Percentiles rank a stretch among this genome's conserved stretches.
Conservation (phyloP, 371 early-diverging fungal species). For the Apophysomyces elegans region DNA sequence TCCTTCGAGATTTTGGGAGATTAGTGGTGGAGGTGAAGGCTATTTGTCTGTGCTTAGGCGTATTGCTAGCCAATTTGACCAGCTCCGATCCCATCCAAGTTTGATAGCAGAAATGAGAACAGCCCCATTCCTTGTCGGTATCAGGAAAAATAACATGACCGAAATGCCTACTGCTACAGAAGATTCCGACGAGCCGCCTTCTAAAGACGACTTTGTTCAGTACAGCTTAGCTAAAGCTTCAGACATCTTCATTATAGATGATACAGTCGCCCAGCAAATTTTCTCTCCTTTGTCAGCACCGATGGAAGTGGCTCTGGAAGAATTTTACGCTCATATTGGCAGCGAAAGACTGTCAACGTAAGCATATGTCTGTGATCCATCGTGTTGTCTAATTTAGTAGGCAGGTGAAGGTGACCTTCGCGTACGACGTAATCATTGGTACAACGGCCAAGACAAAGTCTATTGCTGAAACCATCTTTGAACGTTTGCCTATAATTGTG, state of each 20-base stretch:
- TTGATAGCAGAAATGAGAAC: slow-evolving; percentile 66
- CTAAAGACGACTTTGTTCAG: slow-evolving; percentile 51
- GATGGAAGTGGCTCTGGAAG: slow-evolving; percentile 67
- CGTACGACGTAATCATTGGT: slow-evolving; percentile 53
- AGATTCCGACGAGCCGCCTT: slow-evolving; percentile 9
- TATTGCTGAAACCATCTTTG: slow-evolving; percentile 72
- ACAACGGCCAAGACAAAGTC: slow-evolving; percentile 53
- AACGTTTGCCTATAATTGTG: slow-evolving; percentile 72
- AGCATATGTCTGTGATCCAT: slow-evolving; percentile 28
- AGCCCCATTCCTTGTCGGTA: slow-evolving; percentile 62
- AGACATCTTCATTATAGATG: slow-evolving; percentile 83
- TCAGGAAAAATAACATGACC: slow-evolving; percentile 30
- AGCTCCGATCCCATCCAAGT: slow-evolving; percentile 45
- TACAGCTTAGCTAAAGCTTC: slow-evolving; percentile 71
- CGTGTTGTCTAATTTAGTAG: slow-evolving; percentile 18
- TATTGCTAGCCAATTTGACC: slow-evolving; percentile 73
- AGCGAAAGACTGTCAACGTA: slow-evolving; percentile 69
- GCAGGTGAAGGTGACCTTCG: slow-evolving; percentile 53
- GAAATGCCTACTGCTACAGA: slow-evolving; percentile 4
- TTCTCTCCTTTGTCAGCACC: slow-evolving; percentile 78
- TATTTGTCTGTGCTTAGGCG: slow-evolving; percentile 76
- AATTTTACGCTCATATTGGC: slow-evolving; percentile 73
- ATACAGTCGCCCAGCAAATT: slow-evolving; percentile 73
- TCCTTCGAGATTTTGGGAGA: slow-evolving; percentile 72
- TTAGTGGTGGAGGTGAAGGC: slow-evolving; percentile 68